phyloP scores from a whole-genome alignment of 2,329 filamentous ascomycete species.

The Arthroderma uncinatum region DNA sequence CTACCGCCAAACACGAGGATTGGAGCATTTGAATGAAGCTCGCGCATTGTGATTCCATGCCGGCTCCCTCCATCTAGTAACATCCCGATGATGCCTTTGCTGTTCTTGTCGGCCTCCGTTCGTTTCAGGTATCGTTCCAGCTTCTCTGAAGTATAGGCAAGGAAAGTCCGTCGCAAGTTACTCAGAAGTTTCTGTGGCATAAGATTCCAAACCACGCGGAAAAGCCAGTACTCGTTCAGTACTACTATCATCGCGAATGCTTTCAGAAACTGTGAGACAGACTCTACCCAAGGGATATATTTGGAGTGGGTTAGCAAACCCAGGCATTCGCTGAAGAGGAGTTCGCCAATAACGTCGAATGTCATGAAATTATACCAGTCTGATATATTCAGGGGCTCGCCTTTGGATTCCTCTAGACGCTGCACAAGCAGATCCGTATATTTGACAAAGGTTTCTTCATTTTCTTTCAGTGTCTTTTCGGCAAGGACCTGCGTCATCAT shows the following conservation, averaged over 20 bases:
- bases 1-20: constrained; percentile 19
- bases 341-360: constrained; percentile 20
- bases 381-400: constrained; percentile 13
- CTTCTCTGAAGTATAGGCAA: constrained; percentile 6
- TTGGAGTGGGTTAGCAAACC: constrained; percentile 14
- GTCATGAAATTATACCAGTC: constrained; percentile 19
- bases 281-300: constrained; percentile 21
- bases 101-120: not conserved
- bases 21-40: constrained; percentile 10
- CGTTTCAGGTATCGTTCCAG: constrained; percentile 4
- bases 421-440: constrained; percentile 19
- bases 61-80: constrained; percentile 5
- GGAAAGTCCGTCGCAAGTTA: not conserved
- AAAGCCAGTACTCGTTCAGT: constrained; percentile 6
- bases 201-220: constrained; percentile 3
- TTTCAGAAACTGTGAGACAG: constrained; percentile 8
- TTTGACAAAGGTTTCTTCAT: constrained; percentile 26
- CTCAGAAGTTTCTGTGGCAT: constrained; percentile 5
- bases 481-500: constrained; percentile 34
- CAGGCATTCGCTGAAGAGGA: constrained; percentile 19
- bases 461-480: constrained; percentile 31
- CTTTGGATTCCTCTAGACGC: constrained; percentile 4
- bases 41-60: not conserved
- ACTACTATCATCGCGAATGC: constrained; percentile 9
- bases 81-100: not conserved